Percentiles rank a stretch among this genome's conserved stretches.
phyloP scores from a whole-genome alignment of 352 stramenopile species.

The Phytophthora syringae region DNA sequence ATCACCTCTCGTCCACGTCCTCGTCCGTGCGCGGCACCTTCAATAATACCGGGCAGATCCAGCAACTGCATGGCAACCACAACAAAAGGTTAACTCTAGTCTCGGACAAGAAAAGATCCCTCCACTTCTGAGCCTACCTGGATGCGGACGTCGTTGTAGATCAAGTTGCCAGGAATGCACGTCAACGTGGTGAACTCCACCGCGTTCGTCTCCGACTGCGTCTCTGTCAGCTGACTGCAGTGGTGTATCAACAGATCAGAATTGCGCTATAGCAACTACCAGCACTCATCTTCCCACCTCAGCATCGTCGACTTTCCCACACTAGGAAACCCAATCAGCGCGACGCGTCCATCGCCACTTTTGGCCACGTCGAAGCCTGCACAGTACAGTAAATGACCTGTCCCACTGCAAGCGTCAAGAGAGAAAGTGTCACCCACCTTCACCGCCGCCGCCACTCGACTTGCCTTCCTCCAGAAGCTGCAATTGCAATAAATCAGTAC shows the following conservation, averaged over 20 bases:
- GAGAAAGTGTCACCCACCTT: too few relatives aligned
- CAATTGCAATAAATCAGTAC: constrained; percentile 6
- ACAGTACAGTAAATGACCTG: neutral
- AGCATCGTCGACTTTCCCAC: constrained; percentile 91
- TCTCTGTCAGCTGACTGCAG: constrained; percentile 94
- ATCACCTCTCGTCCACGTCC: constrained; percentile 99
- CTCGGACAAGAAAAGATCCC: neutral
- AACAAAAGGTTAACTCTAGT: neutral
- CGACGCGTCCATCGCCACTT: constrained; percentile 97
- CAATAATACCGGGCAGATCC: constrained; percentile 99
- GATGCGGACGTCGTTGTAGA: constrained; percentile 97
- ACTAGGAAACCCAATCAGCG: constrained; percentile 95
- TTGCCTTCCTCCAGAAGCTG: constrained; percentile 88
- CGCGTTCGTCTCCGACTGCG: constrained; percentile 95
- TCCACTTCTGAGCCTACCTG: constrained; percentile 69
- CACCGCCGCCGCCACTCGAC: constrained; percentile 69
- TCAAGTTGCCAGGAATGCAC: constrained; percentile 97
- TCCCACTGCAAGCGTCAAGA: too few relatives aligned
- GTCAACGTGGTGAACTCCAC: constrained; percentile 99
- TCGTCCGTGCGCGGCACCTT: constrained; percentile 98
- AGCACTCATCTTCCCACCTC: constrained; percentile 43
- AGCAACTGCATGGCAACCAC: constrained; percentile 78
- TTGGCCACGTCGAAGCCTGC: constrained; percentile 94
- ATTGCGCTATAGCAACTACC: neutral
- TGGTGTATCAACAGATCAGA: constrained; percentile 1